Base-by-base conservation (phyloP, 345 rosid genomes). In the Isatis tinctoria region DNA sequence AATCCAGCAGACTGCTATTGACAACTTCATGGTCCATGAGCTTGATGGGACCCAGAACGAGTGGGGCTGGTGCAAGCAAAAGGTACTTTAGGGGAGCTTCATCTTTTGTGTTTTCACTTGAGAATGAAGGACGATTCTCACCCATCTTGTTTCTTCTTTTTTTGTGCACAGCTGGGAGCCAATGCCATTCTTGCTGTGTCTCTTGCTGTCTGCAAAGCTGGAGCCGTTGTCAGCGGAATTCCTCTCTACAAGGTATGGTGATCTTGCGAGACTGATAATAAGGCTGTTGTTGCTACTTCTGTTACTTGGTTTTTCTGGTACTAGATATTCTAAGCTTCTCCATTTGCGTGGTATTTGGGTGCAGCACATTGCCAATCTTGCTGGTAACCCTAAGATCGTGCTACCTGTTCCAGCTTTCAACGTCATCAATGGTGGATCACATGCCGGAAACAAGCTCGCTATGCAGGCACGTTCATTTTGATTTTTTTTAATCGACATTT, bases 31-130 rank as follows among this genome's bases (percentile, higher is more conserved):
- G 97, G 99, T 92, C 53, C 97, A 88, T 61, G 82, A 90, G 44
- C 92, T 95, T 65, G 99, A 95, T 67, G 97, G 99, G 72, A 95
- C 99, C 56, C 91, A 87, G 13, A 95, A 90, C 2, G 99, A 95
- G 82, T 95, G 99, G 97, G 97, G 99, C 58, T 95, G 99, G 97
- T 92, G 99, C 87, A 95, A 95, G 65, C 96, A 92, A 68, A 95
- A 95, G 97, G 99, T 95, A 44, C 32, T 16, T 40, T 4, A n/a
- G 0, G 12, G 47, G 13, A 33, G 45, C 6, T 18, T 16, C 51
- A 5, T 54, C 5, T 18, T 63, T 62, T 63, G 6, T 54, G 2
- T 51, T 36, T 63, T 53, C 9, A 3, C 3, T 47, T 4, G 11
- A 28, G n/a, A 27, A 44, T 43, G 6, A 20, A 36, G 3, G 20